Evolutionary conservation across 1,284 basidiomycete species (phyloP), one percentile per base, ranked within the genome.

Genomic region (Schizopora paradoxa): DNA sequence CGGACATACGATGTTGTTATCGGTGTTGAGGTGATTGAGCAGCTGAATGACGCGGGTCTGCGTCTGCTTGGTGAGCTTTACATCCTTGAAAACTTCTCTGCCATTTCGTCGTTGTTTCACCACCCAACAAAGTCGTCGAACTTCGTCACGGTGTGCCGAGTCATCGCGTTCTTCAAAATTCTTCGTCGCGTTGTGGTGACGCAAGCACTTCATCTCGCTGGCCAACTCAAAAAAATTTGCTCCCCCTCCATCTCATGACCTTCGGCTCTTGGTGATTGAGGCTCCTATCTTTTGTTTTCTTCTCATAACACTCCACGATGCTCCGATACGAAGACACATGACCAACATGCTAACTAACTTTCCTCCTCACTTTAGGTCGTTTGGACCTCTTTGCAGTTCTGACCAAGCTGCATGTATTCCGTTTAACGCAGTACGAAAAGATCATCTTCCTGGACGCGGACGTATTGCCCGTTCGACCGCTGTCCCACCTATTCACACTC

Each of bases 391-490:
- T 82, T 60, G 81, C 86, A 52, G 91, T 93, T 57, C 79, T 98
- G 65, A 97, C 95, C 47, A 99, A 99, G 66, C 70, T 98, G 44
- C 95, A 99, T 65, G 76, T 90, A 54, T 97, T 97, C 65, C 89
- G 95, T 49, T 79, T 98, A 53, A 79, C 77, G 16, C 82, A 88
- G 57, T 98, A 87, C 66, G 72, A 80, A 51, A 94, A 92, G 63
- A 69, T 98, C 56, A 80, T 98, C 58, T 98, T 95, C 66, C 81
- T 99, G 48, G 95, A 99, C 66, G 93, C 95, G 54, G 95, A 99
- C 64, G 84, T 93, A 38, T 83, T 99, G 51, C 91, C 94, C 36
- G 74, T 96, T 41, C 80, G 82, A 13, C 86, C 91, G 16, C 68
- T 97, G 41, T 86, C 88, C 18, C 91, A 93, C 62, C 79, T 97